Base-by-base conservation (phyloP, 768 basidiomycete species). In the Suillus tomentosus region DNA sequence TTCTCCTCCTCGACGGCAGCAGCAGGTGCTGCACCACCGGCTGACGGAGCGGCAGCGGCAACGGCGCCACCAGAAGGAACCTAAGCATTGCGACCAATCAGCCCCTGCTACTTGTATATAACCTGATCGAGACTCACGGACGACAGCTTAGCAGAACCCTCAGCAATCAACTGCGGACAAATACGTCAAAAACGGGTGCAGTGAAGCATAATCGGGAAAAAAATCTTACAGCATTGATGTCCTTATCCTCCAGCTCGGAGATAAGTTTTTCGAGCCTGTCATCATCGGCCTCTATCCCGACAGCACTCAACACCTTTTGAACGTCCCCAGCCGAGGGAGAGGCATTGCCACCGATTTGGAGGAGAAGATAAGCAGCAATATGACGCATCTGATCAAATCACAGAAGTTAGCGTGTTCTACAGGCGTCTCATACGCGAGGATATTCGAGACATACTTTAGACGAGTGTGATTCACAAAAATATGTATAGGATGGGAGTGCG, bases 351-450 rank as follows among this genome's bases (percentile, higher is more conserved):
- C 95, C 97, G 76, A 88, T 85, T 79, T 92, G 91, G 81, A 98
- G 95, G 77, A 99, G 94, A 65, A 99, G 88, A 85, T 97, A 99
- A 69, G 95, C 94, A 81, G 95, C 96, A 79, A 98, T 82, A 76
- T 95, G 81, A 80, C 92, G 92, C 93, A 95, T 95, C 90, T 92
- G 69, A 37, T 13, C 19, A 48, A 60, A 13, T 50, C 63, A 53
- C 62, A 40, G 7, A 39, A 50, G 48, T 62, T 54, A 47, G 50
- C 7, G 43, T 47, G 36, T 59, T 24, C 42, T 55, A 60, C 10
- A 61, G 31, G 31, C 5, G 54, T 64, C 27, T 27, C 24, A 9
- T 61, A 19, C 40, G 24, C 24, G 15, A 45, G 5, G 64, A 37
- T 42, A 62, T 31, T 27, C 27, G 19, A 24, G 14, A 70, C 79